Base-by-base conservation (phyloP, 176 grass and related monocot genomes). In the Puya raimondii region DNA sequence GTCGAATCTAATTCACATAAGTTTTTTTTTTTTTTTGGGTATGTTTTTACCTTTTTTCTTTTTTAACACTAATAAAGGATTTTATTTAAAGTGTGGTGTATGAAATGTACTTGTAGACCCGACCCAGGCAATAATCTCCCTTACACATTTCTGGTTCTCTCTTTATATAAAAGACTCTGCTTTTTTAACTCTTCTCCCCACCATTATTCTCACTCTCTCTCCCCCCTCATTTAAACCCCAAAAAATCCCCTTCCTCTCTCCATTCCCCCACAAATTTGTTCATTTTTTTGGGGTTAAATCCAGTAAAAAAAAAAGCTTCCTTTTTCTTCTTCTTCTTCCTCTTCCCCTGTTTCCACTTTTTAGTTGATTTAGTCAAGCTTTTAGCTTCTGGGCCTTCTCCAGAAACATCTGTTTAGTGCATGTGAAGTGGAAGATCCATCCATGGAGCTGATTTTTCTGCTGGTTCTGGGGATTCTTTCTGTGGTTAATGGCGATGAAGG, bases 151-250 rank as follows among this genome's bases (percentile, higher is more conserved):
- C 61, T 9, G 23, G 22, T n/a, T 54, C 25, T 14, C 11, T 71
- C 64, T 82, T 85, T 82, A 27, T 51, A 80, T 66, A 75, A 85
- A 81, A 75, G 63, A 42, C 56, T 2, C 65, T 67, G 17, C 52
- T 53, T 63, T 69, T 85, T 91, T 74, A 47, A 18, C 14, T 21
- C 48, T 51, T 81, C 51, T 87, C 68, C 67, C 76, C 79, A 72
- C 75, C 76, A 77, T 80, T 72, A 9, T 69, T 18, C 21, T 20
- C 9, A 22, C 2, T 57, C 47, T 77, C 47, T 72, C 73, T 14
- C 53, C 53, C 53, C 53, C 18, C 23, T 4, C 26, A 25, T 47
- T 74, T 56, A 61, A 61, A 61, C 8, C 56, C 56, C 56, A 33
- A 61, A 61, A 56, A 56, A 61, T 61, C 56, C n/a, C 56, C 50